Base-by-base conservation (phyloP, 1,139 yeast genomes). In the Keqinozyma sinolaborantium region DNA sequence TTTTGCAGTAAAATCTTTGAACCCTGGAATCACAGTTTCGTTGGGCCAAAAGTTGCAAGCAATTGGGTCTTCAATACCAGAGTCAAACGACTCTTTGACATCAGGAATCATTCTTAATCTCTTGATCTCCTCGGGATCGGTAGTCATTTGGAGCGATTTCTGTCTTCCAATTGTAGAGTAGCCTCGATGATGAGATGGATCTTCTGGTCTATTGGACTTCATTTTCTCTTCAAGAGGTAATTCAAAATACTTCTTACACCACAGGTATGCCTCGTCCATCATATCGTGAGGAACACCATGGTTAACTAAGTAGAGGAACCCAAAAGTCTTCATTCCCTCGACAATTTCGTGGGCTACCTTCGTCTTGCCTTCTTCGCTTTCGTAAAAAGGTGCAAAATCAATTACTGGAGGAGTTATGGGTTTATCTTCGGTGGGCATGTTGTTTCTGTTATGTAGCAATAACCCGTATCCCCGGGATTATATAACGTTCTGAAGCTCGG, bases 131-230 rank as follows among this genome's bases (percentile, higher is more conserved):
- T 31, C 35, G 23, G 41, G 30, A 30, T 48, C 51, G 35, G 48
- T 50, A 4, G 51, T 56, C 58, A 54, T 45, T 35, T 54, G 58
- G 11, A 49, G 52, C 11, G 49, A 57, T 28, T 33, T 33, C 21
- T 33, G 31, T 28, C 28, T 33, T 14, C 36, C 34, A 4, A 33
- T 7, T 5, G 56, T 46, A 3, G 57, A 51, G 25, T 58, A 58
- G 30, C 58, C 45, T 1, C 53, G 34, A 29, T 53, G 59, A 9
- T 54, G 42, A 10, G 36, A 31, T 15, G 41, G 45, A 30, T 53
- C 56, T 32, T 49, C 28, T 10, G 35, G 35, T 24, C 26, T 32
- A 3, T 16, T 19, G 30, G 32, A 32, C 15, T 45, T 47, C 41
- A 36, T 38, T 30, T 53, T 53, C 5, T 28, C 30, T 13, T 44